Evolutionary conservation across 441 rosid species (phyloP).

Genomic region (Gossypium gossypioides): DNA sequence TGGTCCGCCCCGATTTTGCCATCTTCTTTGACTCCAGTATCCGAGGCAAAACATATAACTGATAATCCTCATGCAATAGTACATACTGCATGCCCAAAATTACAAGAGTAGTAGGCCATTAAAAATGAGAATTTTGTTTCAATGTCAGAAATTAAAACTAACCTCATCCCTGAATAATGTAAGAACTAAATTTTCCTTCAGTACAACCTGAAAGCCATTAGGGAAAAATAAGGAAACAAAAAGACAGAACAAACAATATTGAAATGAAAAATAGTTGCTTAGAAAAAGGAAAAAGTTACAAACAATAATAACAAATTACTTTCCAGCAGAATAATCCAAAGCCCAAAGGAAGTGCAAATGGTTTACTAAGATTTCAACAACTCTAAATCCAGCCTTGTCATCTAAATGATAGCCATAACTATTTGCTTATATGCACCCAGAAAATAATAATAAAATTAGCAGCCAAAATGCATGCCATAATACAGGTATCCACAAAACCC

Average conservation of each 20-base stretch:
- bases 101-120: conserved; percentile 26
- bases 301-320: neutral
- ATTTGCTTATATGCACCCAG: neutral
- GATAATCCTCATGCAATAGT: conserved; percentile 90
- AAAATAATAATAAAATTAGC: neutral
- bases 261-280: neutral
- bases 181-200: conserved; percentile 87
- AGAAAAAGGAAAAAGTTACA: neutral
- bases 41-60: conserved; percentile 85
- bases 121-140: conserved; percentile 13
- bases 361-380: neutral
- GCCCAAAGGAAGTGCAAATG: neutral
- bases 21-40: conserved; percentile 91
- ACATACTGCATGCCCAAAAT: conserved; percentile 52
- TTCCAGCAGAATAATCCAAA: neutral
- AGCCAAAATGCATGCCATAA: neutral
- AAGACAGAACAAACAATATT: neutral
- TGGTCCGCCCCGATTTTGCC: conserved; percentile 97
- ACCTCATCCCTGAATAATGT: conserved; percentile 94
- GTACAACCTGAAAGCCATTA: conserved; percentile 61
- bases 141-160: conserved; percentile 21
- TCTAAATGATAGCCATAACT: neutral
- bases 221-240: neutral
- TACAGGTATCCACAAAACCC: neutral
- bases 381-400: neutral